phyloP scores from a whole-genome alignment of 768 basidiomycete species.

The Tulasnella calospora region DNA sequence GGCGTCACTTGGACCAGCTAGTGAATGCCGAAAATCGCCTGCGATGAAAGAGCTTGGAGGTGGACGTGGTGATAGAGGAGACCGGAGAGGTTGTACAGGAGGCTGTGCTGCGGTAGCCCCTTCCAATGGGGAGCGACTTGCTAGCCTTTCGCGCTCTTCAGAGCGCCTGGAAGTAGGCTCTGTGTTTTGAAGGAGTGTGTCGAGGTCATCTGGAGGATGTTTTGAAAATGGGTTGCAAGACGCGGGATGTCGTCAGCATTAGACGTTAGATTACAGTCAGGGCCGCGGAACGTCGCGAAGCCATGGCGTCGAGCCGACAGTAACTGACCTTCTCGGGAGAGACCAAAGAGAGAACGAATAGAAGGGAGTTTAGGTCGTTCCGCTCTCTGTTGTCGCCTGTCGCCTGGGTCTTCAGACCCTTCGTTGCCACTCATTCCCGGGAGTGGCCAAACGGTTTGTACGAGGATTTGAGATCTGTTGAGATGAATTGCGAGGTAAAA shows the following conservation, averaged over 20 bases:
- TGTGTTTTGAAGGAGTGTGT: slow-evolving; percentile 16
- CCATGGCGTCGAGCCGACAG: background rate
- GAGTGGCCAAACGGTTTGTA: slow-evolving; percentile 11
- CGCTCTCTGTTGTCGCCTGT: slow-evolving; percentile 8
- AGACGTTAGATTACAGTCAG: slow-evolving; percentile 6
- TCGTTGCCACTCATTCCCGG: slow-evolving; percentile 15
- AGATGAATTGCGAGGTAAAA: background rate
- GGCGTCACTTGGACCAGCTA: slow-evolving; percentile 12
- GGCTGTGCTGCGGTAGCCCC: slow-evolving; percentile 11
- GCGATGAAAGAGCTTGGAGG: slow-evolving; percentile 16
- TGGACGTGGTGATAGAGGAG: slow-evolving; percentile 2
- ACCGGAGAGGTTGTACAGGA: slow-evolving; percentile 7
- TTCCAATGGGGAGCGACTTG: background rate
- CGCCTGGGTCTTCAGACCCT: slow-evolving; percentile 1
- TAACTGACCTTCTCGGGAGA: slow-evolving; percentile 23
- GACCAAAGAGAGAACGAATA: slow-evolving; percentile 24
- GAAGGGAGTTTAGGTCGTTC: slow-evolving; percentile 19
- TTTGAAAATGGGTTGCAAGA: background rate
- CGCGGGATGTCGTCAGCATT: slow-evolving; percentile 5
- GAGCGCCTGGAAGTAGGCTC: background rate
- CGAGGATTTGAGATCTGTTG: slow-evolving; percentile 4
- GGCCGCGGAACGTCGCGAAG: slow-evolving; percentile 11
- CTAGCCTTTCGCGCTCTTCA: background rate
- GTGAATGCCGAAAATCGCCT: slow-evolving; percentile 1
- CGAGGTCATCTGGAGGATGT: slow-evolving; percentile 14